Base-by-base conservation (phyloP, 2,329 filamentous ascomycete species). In the Fusarium torulosum region DNA sequence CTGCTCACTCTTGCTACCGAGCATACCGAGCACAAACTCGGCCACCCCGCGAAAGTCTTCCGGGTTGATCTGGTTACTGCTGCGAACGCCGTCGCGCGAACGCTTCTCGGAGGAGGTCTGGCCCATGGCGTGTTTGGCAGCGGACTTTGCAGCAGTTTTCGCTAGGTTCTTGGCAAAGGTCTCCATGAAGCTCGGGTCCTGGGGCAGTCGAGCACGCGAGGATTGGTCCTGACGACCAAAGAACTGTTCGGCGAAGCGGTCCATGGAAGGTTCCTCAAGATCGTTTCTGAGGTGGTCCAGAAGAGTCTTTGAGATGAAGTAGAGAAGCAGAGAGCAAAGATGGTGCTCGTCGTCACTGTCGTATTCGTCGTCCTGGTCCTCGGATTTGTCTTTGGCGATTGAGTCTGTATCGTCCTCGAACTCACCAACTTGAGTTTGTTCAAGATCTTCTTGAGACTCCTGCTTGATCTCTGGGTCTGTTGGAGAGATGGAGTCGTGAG, bases 131-230 rank as follows among this genome's bases (percentile, higher is more conserved):
- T 63, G 63, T 50, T 65, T 73, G 33, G 64, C 67, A 17, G 71
- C 71, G 5, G 71, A 74, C n/a, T 52, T 70, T 40, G 70, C 71
- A 20, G 71, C 71, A 3, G 71, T 74, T 17, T 69, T 70, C 42
- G 70, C 71, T 5, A 73, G 57, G 21, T 59, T 71, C 46, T 67
- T 71, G 38, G 71, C 70, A 35, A 73, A 60, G 3, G 59, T 66
- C 49, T 73, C 70, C 53, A 71, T 59, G 43, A 74, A 69, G 46
- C 71, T 69, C n/a, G 53, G 43, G 13, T 59, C 53, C 9, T 73
- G 64, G 21, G 53, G 56, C 13, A 52, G 55, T 14, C 59, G 53
- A 25, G 64, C 45, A 4, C 61, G 55, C 13, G 66, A 56, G 37
- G 60, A 33, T 20, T 47, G 61, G n/a, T 57, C 53, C 31, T 67